Base-by-base conservation (phyloP, 139 green algal genomes). In the Zygnema circumcarinatum region DNA sequence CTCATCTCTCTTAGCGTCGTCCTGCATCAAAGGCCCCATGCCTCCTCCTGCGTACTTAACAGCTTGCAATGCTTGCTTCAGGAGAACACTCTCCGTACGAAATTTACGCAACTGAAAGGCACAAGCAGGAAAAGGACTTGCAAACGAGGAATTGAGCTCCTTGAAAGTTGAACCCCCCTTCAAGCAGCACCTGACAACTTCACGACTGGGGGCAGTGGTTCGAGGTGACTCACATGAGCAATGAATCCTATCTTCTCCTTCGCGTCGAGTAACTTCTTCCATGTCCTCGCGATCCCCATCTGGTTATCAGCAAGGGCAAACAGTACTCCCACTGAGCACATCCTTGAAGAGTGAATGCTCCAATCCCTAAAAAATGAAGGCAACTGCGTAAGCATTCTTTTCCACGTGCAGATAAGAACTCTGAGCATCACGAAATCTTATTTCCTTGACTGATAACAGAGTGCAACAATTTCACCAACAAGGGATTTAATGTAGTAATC, bases 231-330 rank as follows among this genome's bases (percentile, higher is more conserved):
- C 16, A 89, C 84, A 84, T 98, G 97, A n/a, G 95, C 93, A 40
- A 96, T 89, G 92, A 95, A 99, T 0, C 96, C 96, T 32, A 98
- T 96, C 67, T 92, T 93, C 22, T 97, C 93, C 0, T 92, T 82
- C 20, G 98, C 91, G 85, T 96, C 94, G 42, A 99, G 87, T 85
- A 97, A 92, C 68, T 96, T 86, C 93, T 99, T 99, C 40, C 98
- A 91, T 89, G 98, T 93, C 87, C 95, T 95, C 36, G 95, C 97
- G 38, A 99, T 33, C 2, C 35, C 79, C 2, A 11, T 11, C 84
- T 89, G 84, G 2, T 62, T 20, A 83, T 74, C 35, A 81, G 21
- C 3, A 85, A 36, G 11, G 33, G 67, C 84, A 76, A 88, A 32
- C 40, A 41, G 62, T 7, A 81, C 11, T 85, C 7, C 31, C 74